These are phyloP conservation scores for Grosmannia huntii DNA, from an alignment of 2,329 filamentous ascomycete genomes.

Conservation along the genomic window DNA sequence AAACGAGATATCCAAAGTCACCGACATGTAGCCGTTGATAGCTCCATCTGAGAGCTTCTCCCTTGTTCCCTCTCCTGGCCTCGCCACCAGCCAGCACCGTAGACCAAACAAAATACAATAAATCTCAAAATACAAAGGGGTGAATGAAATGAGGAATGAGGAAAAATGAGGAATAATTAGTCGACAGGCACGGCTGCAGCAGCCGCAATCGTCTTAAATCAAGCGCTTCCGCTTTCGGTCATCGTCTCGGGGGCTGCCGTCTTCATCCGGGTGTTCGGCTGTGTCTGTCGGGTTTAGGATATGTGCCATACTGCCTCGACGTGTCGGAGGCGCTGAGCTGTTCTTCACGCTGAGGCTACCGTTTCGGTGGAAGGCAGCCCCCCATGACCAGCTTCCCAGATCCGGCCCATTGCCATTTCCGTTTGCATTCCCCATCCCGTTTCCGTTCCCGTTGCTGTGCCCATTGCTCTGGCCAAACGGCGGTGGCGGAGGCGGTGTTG, in stretches of 20 bases:
- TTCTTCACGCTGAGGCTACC: constrained; percentile 39
- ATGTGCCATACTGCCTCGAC: constrained; percentile 49
- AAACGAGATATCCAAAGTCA: not conserved
- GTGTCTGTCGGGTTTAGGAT: constrained; percentile 49
- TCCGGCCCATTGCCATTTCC: constrained; percentile 15
- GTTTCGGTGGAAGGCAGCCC: constrained; percentile 18
- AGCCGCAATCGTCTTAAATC: constrained; percentile 20
- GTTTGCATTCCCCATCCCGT: no score
- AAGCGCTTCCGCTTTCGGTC: constrained; percentile 51
- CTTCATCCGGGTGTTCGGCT: constrained; percentile 41
- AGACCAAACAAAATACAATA: not conserved
- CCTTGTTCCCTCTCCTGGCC: not conserved
- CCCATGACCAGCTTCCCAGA: constrained; percentile 1
- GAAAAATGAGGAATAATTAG: not conserved
- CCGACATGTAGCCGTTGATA: not conserved
- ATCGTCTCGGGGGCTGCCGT: constrained; percentile 40
- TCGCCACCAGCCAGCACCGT: not conserved
- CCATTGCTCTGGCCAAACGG: constrained; percentile 22
- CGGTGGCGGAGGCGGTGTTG: constrained; percentile 39
- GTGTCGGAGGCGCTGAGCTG: constrained; percentile 41
- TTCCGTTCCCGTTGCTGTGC: not conserved
- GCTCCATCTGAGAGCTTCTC: not conserved
- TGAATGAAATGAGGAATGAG: not conserved
- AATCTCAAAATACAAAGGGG: not conserved
- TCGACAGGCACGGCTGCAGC: not conserved